phyloP scores from a whole-genome alignment of 768 basidiomycete genomes.

The Coprinopsis marcescibilis region DNA sequence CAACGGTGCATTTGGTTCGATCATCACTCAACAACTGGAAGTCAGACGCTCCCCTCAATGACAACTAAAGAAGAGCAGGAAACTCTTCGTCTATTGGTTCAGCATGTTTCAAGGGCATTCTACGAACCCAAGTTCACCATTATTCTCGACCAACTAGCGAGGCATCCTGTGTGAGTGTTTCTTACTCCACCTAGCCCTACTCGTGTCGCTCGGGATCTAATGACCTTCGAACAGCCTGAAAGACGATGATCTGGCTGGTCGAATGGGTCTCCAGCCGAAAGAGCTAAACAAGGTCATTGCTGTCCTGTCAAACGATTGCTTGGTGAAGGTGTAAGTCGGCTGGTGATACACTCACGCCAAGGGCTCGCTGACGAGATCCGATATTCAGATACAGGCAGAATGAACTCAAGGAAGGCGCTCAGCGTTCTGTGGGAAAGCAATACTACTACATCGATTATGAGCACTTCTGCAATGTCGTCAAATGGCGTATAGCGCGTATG shows the following conservation, averaged over 20 bases:
- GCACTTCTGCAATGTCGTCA: conserved; percentile 94
- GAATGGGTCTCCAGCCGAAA: conserved; percentile 85
- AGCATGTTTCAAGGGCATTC: conserved; percentile 89
- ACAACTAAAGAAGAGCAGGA: conserved; percentile 77
- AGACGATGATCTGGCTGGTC: conserved; percentile 88
- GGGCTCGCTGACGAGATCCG: background rate
- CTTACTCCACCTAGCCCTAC: conserved; percentile 10
- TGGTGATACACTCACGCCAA: conserved; percentile 5
- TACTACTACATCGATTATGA: conserved; percentile 98
- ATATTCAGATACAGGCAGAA: conserved; percentile 75
- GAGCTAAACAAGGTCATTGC: conserved; percentile 89
- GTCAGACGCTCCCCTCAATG: conserved; percentile 32
- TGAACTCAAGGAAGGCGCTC: conserved; percentile 85
- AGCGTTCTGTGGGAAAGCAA: conserved; percentile 80
- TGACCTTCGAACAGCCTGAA: conserved; percentile 55
- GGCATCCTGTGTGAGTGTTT: conserved; percentile 87
- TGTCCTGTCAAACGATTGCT: conserved; percentile 67
- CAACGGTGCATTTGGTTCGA: background rate
- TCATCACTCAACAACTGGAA: background rate
- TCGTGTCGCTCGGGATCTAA: background rate
- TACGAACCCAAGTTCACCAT: conserved; percentile 92
- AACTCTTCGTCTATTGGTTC: conserved; percentile 80
- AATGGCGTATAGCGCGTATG: conserved; percentile 96
- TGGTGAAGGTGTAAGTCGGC: conserved; percentile 71
- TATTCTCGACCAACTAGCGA: conserved; percentile 89